Percentiles rank a stretch among this genome's conserved stretches.
Evolutionary conservation across 805 yeast species (phyloP).

Genomic region (Blastobotrys attinorum): DNA sequence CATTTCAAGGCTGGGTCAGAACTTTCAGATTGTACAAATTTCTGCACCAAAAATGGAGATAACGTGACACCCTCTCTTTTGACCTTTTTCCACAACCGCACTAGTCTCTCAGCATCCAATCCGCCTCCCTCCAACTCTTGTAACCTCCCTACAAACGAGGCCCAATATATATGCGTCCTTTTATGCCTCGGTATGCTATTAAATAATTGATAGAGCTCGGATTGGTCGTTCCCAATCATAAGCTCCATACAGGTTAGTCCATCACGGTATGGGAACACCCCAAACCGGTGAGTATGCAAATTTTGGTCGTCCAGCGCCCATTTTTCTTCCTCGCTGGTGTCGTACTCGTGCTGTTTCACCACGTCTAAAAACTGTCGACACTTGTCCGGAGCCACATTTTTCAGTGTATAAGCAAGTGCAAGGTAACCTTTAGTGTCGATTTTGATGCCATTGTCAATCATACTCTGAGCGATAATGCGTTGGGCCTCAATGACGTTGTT

Average conservation of each 20-base stretch:
- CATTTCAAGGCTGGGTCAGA: neutral
- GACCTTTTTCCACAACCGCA: slow-evolving; percentile 14
- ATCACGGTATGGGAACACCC: slow-evolving; percentile 15
- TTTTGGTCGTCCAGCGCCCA: slow-evolving; percentile 5
- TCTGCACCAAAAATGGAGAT: slow-evolving; percentile 7
- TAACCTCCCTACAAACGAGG: slow-evolving; percentile 16
- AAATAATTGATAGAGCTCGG: slow-evolving; percentile 13
- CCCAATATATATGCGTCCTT: slow-evolving; percentile 21
- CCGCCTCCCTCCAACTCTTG: slow-evolving; percentile 12
- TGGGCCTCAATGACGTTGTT: slow-evolving; percentile 21
- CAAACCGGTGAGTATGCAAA: slow-evolving; percentile 7
- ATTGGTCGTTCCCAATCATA: slow-evolving; percentile 6
- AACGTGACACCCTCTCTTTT: slow-evolving; percentile 7
- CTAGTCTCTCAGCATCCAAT: slow-evolving; percentile 16
- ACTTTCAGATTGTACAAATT: slow-evolving; percentile 7
- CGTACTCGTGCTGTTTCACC: slow-evolving; percentile 15
- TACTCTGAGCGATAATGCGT: slow-evolving; percentile 16
- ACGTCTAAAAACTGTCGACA: slow-evolving; percentile 10
- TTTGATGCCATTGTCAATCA: slow-evolving; percentile 9
- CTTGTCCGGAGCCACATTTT: slow-evolving; percentile 8
- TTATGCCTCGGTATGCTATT: slow-evolving; percentile 6
- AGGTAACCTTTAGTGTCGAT: slow-evolving; percentile 26
- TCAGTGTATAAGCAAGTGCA: slow-evolving; percentile 21
- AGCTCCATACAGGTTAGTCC: slow-evolving; percentile 15
- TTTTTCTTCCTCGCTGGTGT: slow-evolving; percentile 13